Conservation (phyloP, 2,329 filamentous ascomycete genomes). For the Talaromyces sp. region DNA sequence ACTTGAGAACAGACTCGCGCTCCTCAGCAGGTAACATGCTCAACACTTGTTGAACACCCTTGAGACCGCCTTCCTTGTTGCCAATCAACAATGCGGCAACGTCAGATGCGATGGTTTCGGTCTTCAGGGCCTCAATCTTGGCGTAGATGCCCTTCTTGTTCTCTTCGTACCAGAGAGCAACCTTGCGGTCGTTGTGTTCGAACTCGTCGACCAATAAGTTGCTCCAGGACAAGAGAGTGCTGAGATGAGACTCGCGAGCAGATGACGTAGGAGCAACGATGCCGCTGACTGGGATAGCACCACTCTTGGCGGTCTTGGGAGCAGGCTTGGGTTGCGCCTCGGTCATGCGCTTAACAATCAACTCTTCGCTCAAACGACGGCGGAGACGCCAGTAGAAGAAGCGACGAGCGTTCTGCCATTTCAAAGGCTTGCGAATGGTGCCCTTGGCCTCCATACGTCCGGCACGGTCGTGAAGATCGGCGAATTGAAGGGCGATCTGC, state of each 20-base stretch:
- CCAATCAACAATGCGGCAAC: conserved; percentile 65
- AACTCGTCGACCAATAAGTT: conserved; percentile 65
- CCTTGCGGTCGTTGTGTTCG: conserved; percentile 72
- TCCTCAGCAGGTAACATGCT: conserved; percentile 83
- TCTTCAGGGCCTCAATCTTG: conserved; percentile 81
- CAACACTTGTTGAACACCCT: conserved; percentile 80
- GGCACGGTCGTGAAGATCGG: conserved; percentile 92
- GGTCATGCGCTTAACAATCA: conserved; percentile 86
- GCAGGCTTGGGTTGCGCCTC: conserved; percentile 40
- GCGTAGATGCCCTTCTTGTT: conserved; percentile 77
- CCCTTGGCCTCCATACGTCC: conserved; percentile 99
- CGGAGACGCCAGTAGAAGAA: conserved; percentile 99
- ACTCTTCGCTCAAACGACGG: conserved; percentile 93
- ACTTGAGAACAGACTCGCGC: conserved; percentile 74
- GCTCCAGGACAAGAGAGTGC: conserved; percentile 78
- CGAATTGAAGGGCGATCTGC: conserved; percentile 95
- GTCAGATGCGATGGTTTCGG: conserved; percentile 65
- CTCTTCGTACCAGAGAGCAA: conserved; percentile 94
- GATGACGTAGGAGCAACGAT: conserved; percentile 33
- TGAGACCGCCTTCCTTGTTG: conserved; percentile 67
- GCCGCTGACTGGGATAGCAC: conserved; percentile 43
- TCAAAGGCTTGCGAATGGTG: conserved; percentile 75
- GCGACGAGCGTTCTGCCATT: conserved; percentile 83
- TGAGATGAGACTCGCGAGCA: conserved; percentile 64
- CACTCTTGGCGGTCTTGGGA: conserved; percentile 31